These are phyloP conservation scores for Thielaviopsis punctulata DNA, from an alignment of 2,329 filamentous ascomycete species.

Conservation along the genomic window DNA sequence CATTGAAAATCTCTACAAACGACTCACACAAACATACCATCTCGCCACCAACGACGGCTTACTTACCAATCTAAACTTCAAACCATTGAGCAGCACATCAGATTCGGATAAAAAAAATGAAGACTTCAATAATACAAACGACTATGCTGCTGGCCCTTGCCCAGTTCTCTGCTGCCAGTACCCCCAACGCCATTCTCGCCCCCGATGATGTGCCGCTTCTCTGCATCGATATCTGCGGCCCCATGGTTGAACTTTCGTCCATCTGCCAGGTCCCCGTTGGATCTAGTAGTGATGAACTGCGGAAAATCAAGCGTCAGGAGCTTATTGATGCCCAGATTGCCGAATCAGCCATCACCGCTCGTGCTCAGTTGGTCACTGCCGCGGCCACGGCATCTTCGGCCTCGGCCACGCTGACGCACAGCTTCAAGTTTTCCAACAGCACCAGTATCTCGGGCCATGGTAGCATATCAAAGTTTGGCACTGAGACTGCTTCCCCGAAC, in stretches of 20 bases:
- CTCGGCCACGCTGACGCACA: neutral
- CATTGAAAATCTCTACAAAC: neutral
- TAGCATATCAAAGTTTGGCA: neutral
- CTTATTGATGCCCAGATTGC: neutral
- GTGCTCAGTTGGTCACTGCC: neutral
- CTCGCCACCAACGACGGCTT: neutral
- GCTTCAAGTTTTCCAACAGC: neutral
- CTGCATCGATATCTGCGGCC: constrained; percentile 26
- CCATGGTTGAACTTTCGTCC: constrained; percentile 25
- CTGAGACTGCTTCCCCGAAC: neutral
- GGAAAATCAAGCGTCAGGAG: constrained; percentile 17
- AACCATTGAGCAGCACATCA: neutral
- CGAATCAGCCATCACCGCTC: neutral
- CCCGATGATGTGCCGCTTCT: constrained; percentile 22
- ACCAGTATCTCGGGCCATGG: neutral
- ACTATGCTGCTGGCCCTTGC: neutral
- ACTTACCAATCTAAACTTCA: neutral
- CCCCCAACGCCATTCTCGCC: constrained; percentile 18
- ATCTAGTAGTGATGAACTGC: constrained; percentile 13
- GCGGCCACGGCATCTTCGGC: neutral
- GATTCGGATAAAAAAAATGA: too few relatives aligned
- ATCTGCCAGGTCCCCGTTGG: constrained; percentile 18
- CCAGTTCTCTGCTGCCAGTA: constrained; percentile 17
- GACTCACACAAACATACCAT: neutral
- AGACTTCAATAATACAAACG: neutral